Evolutionary conservation across 163 green algal species (phyloP).

Genomic region (Volvox carteri): DNA sequence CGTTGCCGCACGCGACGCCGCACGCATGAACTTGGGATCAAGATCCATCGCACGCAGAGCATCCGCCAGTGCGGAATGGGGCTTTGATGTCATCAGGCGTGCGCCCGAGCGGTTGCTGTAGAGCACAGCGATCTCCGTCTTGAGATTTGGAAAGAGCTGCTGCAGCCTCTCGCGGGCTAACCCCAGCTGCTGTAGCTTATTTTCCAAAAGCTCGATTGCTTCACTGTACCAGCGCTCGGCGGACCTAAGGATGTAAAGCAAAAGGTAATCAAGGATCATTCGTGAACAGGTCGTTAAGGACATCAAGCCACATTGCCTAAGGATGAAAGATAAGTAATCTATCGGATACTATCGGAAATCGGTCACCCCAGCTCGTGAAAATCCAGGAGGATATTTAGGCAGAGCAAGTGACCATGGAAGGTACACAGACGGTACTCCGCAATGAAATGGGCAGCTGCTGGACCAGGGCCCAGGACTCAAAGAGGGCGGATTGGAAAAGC

Average conservation of each 20-base stretch:
- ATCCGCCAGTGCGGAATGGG: slow-evolving; percentile 50
- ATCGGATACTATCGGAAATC: too few relatives aligned
- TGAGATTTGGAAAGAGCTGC: slow-evolving; percentile 41
- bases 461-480: too few relatives aligned
- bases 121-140: slow-evolving; percentile 61
- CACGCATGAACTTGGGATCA: slow-evolving; percentile 58
- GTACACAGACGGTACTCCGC: too few relatives aligned
- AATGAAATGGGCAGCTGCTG: too few relatives aligned
- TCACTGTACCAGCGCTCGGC: slow-evolving; percentile 53
- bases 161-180: not conserved
- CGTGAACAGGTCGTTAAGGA: too few relatives aligned
- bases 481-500: too few relatives aligned
- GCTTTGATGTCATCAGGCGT: slow-evolving; percentile 59
- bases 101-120: slow-evolving; percentile 64
- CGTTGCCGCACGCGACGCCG: slow-evolving; percentile 47
- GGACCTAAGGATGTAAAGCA: not conserved
- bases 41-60: slow-evolving; percentile 51
- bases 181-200: not conserved
- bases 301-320: too few relatives aligned
- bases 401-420: too few relatives aligned
- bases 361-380: too few relatives aligned
- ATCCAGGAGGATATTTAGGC: too few relatives aligned
- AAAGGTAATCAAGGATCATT: too few relatives aligned
- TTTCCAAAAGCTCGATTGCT: slow-evolving; percentile 47
- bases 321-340: too few relatives aligned